phyloP scores from a whole-genome alignment of 257 asterid genomes.

The Capsicum pubescens region DNA sequence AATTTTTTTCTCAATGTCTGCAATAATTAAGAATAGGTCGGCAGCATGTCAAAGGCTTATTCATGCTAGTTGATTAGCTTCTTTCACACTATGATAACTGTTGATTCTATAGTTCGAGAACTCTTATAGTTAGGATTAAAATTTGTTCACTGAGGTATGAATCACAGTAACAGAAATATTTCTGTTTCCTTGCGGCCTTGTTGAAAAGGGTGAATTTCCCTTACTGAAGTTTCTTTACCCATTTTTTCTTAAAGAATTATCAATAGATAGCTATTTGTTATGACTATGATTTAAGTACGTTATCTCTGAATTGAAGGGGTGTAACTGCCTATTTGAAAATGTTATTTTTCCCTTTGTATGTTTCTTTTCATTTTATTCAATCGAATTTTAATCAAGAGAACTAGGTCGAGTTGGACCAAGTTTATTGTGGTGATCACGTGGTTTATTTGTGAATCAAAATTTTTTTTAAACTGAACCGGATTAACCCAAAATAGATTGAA shows the following conservation, averaged over 20 bases:
- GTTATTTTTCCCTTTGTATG: not conserved
- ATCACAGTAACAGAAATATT: not conserved
- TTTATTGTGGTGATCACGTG: not conserved
- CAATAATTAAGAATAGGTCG: not conserved
- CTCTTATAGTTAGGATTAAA: not conserved
- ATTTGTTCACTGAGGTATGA: not conserved
- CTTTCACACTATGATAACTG: constrained; percentile 6
- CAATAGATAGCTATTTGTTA: not conserved
- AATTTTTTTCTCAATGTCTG: not conserved
- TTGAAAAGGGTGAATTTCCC: not conserved
- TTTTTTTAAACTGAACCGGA: not conserved
- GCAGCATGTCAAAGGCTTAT: not conserved
- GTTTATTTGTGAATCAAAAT: not conserved
- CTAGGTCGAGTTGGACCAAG: not conserved
- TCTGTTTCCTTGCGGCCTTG: not conserved
- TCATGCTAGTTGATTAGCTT: not conserved
- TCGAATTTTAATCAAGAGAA: not conserved
- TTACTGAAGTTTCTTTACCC: not conserved
- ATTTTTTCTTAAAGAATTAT: not conserved
- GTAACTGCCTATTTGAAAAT: not conserved
- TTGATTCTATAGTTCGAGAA: not conserved
- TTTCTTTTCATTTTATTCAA: not conserved
- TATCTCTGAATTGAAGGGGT: constrained; percentile 4
- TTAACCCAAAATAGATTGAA: not conserved
- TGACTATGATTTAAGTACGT: not conserved